Conservation (phyloP, 495 filamentous ascomycete genomes). For the Xylaria intraflava region DNA sequence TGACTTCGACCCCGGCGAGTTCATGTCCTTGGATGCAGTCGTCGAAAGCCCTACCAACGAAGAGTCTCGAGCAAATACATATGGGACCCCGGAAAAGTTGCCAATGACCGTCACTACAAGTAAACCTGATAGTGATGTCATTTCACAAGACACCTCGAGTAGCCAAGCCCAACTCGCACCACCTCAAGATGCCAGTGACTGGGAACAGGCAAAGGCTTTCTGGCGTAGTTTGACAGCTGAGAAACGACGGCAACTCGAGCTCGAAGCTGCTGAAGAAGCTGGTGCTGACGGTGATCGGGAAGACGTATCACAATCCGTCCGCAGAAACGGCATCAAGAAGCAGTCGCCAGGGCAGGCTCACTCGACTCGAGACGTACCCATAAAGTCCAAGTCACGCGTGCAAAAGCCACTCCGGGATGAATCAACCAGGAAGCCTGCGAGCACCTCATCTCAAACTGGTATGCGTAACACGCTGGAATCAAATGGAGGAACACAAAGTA, state of each 20-base stretch:
- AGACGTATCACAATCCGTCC: conserved; percentile 24
- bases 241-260: conserved; percentile 50
- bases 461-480: conserved; percentile 33
- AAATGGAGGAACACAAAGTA: conserved; percentile 2
- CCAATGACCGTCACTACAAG: background rate
- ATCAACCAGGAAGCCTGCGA: conserved; percentile 16
- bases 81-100: background rate
- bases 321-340: conserved; percentile 17
- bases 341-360: conserved; percentile 12
- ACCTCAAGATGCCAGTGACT: conserved; percentile 35
- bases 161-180: conserved; percentile 2
- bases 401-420: conserved; percentile 34
- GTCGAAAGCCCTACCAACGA: conserved; percentile 51
- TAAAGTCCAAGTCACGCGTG: conserved; percentile 28
- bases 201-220: conserved; percentile 56
- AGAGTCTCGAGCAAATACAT: background rate
- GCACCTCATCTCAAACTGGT: conserved; percentile 16
- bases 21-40: conserved; percentile 78
- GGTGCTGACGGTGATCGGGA: conserved; percentile 40
- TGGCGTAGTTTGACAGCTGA: conserved; percentile 57
- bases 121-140: background rate
- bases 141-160: background rate
- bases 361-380: background rate
- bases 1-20: conserved; percentile 64
- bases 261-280: conserved; percentile 44